Percentiles rank a stretch among this genome's conserved stretches.
Conservation (phyloP, 2,329 filamentous ascomycete species). For the Talaromyces islandicus region DNA sequence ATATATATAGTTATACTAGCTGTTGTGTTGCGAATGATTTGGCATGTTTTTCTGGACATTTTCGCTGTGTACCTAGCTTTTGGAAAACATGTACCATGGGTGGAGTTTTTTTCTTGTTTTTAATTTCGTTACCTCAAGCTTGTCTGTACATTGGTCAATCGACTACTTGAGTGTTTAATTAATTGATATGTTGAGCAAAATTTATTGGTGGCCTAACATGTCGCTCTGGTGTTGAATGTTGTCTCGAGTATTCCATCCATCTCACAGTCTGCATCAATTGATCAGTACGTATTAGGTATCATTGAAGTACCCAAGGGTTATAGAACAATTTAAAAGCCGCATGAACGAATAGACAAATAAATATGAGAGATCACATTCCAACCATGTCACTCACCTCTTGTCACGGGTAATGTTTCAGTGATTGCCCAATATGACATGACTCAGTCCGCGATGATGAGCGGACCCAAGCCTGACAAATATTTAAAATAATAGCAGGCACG, state of each 20-base stretch:
- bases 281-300: not conserved
- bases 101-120: not conserved
- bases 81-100: not conserved
- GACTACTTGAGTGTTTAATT: not conserved
- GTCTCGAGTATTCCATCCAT: too few relatives aligned
- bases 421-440: not conserved
- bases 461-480: not conserved
- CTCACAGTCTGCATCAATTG: too few relatives aligned
- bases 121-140: not conserved
- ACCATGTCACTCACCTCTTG: not conserved
- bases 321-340: not conserved
- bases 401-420: not conserved
- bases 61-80: constrained; percentile 1
- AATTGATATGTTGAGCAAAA: not conserved
- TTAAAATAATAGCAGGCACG: too few relatives aligned
- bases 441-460: not conserved
- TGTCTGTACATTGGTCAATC: not conserved
- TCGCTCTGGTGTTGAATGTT: too few relatives aligned
- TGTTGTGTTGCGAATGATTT: not conserved
- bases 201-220: not conserved
- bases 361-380: not conserved
- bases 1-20: constrained; percentile 1
- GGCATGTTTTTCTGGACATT: constrained; percentile 3
- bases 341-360: not conserved
- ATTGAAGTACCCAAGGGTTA: not conserved